Evolutionary conservation across 768 basidiomycete species (phyloP), one percentile per base, ranked within the genome.

Genomic region (Mrakia blollopis): DNA sequence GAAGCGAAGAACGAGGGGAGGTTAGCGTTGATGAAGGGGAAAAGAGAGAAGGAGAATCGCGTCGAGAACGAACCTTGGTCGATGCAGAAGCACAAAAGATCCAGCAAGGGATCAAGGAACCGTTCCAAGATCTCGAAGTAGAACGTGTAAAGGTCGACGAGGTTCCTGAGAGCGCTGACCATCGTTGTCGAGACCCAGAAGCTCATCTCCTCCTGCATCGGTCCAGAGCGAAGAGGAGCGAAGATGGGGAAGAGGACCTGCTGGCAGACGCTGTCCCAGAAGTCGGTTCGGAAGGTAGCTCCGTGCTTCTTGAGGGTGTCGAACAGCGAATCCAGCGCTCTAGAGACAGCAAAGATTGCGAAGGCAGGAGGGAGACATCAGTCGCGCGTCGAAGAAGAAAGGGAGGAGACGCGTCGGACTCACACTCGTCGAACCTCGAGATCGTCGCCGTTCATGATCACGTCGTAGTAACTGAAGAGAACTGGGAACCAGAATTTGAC

Each of bases 401-500:
- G 5, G 18, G 69, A 23, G 39, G 37, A 52, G 52, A 60, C n/a
- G 44, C 72, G 39, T 44, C 44, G 44, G 14, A 87, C 93, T 85
- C 82, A 99, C 97, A 98, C 84, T 82, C 95, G 88, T 80, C 97
- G 89, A 72, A 99, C 94, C 88, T 99, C 97, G 37, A 99, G 85
- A 81, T 99, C 97, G 83, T 98, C 97, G 25, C 94, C 97, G 79
- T 97, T 98, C 96, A 99, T 98, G 82, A 99, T 96, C 74, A 99
- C 96, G 83, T 98, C 97, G 84, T 95, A 98, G 86, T 98, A 98
- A n/a, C 92, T 91, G 82, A 98, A 96, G 52, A 98, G 86, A 2
- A 93, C 89, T 0, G 97, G 97, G 86, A 92, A 94, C 97, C 97
- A 99, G 84, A 91, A 98, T 80, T 90, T 91, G 84, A 98, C 91